phyloP scores from a whole-genome alignment of 805 yeast genomes.

The Kuraishia molischiana region DNA sequence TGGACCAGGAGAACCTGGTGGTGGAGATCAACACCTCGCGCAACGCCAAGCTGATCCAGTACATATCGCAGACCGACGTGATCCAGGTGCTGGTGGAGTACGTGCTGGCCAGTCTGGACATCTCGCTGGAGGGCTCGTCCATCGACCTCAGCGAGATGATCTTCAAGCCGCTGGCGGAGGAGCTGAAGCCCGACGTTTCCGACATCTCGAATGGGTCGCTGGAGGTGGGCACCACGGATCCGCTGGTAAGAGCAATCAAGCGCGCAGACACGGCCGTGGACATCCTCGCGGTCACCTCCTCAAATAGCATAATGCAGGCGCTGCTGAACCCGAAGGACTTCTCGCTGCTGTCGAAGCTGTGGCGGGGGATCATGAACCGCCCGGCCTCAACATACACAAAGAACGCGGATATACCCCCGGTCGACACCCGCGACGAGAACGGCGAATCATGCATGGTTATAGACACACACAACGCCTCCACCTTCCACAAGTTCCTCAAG shows the following conservation, averaged over 20 bases:
- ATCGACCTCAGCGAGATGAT: background rate
- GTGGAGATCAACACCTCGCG: constrained; percentile 24
- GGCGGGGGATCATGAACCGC: constrained; percentile 21
- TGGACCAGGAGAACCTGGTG: constrained; percentile 25
- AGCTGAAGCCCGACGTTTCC: background rate
- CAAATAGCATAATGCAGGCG: constrained; percentile 12
- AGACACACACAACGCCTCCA: constrained; percentile 16
- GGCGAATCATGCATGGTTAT: constrained; percentile 3
- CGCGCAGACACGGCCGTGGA: constrained; percentile 20
- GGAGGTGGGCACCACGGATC: background rate
- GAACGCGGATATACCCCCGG: background rate
- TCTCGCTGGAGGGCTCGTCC: constrained; percentile 1
- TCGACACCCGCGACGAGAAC: background rate
- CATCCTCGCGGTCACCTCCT: constrained; percentile 14
- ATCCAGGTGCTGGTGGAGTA: constrained; percentile 19
- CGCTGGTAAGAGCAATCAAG: constrained; percentile 11
- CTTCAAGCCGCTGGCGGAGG: background rate
- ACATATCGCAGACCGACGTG: constrained; percentile 21
- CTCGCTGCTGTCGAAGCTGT: constrained; percentile 13
- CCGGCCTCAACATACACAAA: background rate
- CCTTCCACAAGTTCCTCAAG: constrained; percentile 52
- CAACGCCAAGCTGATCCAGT: constrained; percentile 21
- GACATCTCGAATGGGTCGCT: background rate
- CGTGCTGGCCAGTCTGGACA: constrained; percentile 16
- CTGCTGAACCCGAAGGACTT: constrained; percentile 6